Evolutionary conservation across 331 rosid species (phyloP).

Genomic region (Acacia concinna): DNA sequence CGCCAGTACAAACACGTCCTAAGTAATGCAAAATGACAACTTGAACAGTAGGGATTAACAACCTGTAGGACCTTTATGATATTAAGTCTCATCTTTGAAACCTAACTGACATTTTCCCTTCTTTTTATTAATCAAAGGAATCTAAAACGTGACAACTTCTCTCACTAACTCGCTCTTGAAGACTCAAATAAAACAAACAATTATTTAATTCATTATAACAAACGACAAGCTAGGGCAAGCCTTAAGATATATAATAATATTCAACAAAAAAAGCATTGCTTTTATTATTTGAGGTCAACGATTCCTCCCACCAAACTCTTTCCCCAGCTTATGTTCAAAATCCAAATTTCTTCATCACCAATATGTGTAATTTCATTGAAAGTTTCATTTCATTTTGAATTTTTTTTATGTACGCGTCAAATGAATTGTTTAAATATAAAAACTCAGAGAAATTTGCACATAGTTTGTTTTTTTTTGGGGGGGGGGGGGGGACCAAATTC

Average conservation of each 20-base stretch:
- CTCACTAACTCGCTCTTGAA: not conserved
- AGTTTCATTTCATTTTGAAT: not conserved
- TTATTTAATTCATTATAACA: slow-evolving; percentile 3
- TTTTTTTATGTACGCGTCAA: not conserved
- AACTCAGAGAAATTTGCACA: not conserved
- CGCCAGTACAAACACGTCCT: too few species aligned
- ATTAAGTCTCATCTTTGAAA: too few species aligned
- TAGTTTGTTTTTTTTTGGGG: too few species aligned
- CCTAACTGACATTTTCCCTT: too few species aligned
- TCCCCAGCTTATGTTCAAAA: slow-evolving; percentile 39
- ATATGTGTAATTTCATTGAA: not conserved
- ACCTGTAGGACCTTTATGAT: too few species aligned
- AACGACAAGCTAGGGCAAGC: not conserved
- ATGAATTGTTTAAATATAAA: not conserved
- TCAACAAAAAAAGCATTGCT: slow-evolving; percentile 44
- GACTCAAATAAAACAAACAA: slow-evolving; percentile 29
- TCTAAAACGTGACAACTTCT: not conserved
- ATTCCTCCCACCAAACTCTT: slow-evolving; percentile 49
- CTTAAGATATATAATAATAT: slow-evolving; percentile 18
- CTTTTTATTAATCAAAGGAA: not conserved
- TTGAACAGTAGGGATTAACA: too few species aligned
- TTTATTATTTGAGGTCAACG: slow-evolving; percentile 54
- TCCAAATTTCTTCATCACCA: slow-evolving; percentile 46
- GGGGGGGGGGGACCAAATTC: not conserved
- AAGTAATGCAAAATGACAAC: too few species aligned